Conservation (phyloP, 1,284 basidiomycete genomes). For the Microstroma glucosiphilum region DNA sequence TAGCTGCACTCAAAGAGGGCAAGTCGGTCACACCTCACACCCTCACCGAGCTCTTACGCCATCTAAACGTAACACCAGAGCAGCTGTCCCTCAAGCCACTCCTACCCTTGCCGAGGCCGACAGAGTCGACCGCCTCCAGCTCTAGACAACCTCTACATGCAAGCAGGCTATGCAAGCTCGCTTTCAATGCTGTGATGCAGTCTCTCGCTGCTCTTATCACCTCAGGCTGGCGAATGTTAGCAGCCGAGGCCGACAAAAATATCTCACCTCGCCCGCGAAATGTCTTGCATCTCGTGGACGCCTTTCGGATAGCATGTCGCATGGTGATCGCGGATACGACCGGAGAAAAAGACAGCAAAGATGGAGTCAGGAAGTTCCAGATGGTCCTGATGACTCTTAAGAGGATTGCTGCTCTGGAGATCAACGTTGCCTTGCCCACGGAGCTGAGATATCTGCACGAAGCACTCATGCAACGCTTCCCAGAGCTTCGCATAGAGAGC, state of each 20-base stretch:
- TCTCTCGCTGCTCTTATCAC: neutral
- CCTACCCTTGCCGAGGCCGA: neutral
- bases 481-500: too few species aligned
- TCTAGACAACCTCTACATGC: neutral
- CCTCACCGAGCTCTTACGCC: constrained; percentile 2
- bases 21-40: neutral
- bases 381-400: too few species aligned
- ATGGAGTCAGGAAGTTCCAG: too few species aligned
- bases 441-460: too few species aligned
- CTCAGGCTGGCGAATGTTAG: neutral
- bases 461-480: too few species aligned
- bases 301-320: neutral
- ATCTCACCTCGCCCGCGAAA: neutral
- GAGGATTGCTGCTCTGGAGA: too few species aligned
- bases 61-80: neutral
- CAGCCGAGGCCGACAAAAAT: neutral
- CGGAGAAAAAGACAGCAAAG: too few species aligned
- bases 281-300: constrained; percentile 3
- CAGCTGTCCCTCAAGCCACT: neutral
- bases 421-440: too few species aligned
- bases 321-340: neutral
- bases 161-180: neutral
- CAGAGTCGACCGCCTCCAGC: neutral
- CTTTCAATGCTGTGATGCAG: neutral
- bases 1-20: neutral